Evolutionary conservation across 2,329 filamentous ascomycete genomes (phyloP).

Genomic region (Pochonia chlamydosporia): DNA sequence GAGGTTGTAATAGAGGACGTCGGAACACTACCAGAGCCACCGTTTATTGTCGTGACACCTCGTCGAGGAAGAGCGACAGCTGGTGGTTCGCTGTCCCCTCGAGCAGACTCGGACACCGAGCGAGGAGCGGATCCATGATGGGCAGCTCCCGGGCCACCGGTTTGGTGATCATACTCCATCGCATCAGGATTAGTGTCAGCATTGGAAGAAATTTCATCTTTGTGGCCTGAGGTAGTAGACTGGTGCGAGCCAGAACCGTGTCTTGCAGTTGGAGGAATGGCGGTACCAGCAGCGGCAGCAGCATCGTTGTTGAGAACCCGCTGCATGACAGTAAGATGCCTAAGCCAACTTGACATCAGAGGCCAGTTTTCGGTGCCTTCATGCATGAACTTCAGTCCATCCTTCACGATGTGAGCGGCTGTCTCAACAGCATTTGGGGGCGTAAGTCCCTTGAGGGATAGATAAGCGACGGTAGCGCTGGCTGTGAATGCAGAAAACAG

Average conservation of each 20-base stretch:
- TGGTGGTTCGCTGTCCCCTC: constrained; percentile 49
- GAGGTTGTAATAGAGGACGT: constrained; percentile 41
- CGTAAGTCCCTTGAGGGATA: constrained; percentile 56
- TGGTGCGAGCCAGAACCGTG: constrained; percentile 27
- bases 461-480: constrained; percentile 54
- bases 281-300: constrained; percentile 22
- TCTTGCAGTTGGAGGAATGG: neutral
- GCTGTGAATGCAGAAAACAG: constrained; percentile 57
- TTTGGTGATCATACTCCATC: constrained; percentile 52
- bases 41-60: constrained; percentile 55
- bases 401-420: constrained; percentile 49
- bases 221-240: constrained; percentile 30
- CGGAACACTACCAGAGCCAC: constrained; percentile 42
- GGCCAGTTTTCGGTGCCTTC: constrained; percentile 56
- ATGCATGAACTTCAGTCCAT: constrained; percentile 53
- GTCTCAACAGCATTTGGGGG: constrained; percentile 52
- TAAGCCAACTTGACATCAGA: constrained; percentile 53
- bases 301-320: constrained; percentile 53
- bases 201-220: constrained; percentile 51
- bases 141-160: constrained; percentile 16
- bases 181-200: constrained; percentile 48
- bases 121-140: constrained; percentile 28
- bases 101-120: constrained; percentile 33
- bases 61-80: constrained; percentile 38
- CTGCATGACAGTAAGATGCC: constrained; percentile 56